These are phyloP conservation scores for Comarum palustre DNA, from an alignment of 306 rosid species.

Conservation along the genomic window DNA sequence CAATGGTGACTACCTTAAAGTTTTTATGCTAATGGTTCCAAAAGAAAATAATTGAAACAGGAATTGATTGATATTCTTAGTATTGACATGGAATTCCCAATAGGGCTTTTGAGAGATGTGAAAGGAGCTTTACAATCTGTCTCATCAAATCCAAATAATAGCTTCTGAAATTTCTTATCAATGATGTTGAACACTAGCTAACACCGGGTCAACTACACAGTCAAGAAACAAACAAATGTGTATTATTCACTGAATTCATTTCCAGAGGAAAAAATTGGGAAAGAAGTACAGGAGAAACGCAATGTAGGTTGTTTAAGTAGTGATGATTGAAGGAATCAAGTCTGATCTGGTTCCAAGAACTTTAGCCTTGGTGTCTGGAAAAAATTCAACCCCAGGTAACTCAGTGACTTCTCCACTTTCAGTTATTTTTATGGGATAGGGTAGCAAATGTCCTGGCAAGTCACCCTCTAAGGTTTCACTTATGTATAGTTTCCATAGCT, in stretches of 20 bases:
- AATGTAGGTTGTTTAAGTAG: constrained; percentile 25
- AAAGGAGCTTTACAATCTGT: constrained; percentile 2
- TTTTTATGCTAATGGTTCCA: background rate
- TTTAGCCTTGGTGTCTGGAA: constrained; percentile 43
- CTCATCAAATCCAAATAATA: background rate
- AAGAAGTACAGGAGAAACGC: background rate
- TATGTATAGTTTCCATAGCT: constrained; percentile 34
- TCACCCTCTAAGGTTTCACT: constrained; percentile 26
- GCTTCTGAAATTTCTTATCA: background rate
- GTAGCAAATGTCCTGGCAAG: constrained; percentile 48
- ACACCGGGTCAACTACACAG: background rate
- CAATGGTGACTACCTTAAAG: background rate
- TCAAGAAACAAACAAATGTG: background rate
- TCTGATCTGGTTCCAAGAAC: constrained; percentile 43
- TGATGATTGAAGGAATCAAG: constrained; percentile 43
- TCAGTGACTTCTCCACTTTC: constrained; percentile 35
- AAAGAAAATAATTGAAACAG: constrained; percentile 1
- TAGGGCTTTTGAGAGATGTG: constrained; percentile 10
- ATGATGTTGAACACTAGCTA: background rate
- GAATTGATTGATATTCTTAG: background rate
- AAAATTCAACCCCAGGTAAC: constrained; percentile 27
- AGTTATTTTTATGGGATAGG: constrained; percentile 37
- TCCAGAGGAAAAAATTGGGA: background rate
- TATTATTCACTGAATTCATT: background rate
- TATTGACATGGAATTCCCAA: background rate